A percentile compares a stretch with the other conserved stretches of the same genome.
These are phyloP conservation scores for Orbilia brochopaga DNA, from an alignment of 2,329 filamentous ascomycete genomes.

Conservation along the genomic window DNA sequence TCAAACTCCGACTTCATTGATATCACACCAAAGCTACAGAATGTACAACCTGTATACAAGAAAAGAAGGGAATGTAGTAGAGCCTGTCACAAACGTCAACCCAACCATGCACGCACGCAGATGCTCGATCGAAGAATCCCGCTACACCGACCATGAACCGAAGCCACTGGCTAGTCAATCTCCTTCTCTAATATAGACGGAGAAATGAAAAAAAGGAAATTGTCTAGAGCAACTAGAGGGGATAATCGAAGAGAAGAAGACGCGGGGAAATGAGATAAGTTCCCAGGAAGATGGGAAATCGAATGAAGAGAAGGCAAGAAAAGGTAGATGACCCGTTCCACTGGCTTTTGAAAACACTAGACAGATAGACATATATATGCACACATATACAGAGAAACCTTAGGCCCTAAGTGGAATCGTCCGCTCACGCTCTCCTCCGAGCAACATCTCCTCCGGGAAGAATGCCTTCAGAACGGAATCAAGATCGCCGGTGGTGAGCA, in stretches of 20 bases:
- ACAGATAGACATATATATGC: too few relatives aligned
- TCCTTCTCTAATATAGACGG: not conserved
- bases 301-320: too few relatives aligned
- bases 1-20: too few relatives aligned
- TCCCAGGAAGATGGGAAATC: not conserved
- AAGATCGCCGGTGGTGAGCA: constrained; percentile 41
- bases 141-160: not conserved
- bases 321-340: too few relatives aligned
- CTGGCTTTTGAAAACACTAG: too few relatives aligned
- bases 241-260: not conserved
- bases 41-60: too few relatives aligned
- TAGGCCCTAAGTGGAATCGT: too few relatives aligned
- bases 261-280: not conserved
- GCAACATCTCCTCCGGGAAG: constrained; percentile 33
- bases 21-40: too few relatives aligned
- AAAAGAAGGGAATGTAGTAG: too few relatives aligned
- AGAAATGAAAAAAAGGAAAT: not conserved
- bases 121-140: not conserved
- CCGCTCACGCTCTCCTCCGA: not conserved
- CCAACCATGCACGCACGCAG: not conserved
- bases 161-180: not conserved
- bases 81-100: not conserved
- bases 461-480: constrained; percentile 30
- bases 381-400: too few relatives aligned
- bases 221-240: not conserved